Conservation (phyloP, 441 rosid genomes). For the Eruca vesicaria region DNA sequence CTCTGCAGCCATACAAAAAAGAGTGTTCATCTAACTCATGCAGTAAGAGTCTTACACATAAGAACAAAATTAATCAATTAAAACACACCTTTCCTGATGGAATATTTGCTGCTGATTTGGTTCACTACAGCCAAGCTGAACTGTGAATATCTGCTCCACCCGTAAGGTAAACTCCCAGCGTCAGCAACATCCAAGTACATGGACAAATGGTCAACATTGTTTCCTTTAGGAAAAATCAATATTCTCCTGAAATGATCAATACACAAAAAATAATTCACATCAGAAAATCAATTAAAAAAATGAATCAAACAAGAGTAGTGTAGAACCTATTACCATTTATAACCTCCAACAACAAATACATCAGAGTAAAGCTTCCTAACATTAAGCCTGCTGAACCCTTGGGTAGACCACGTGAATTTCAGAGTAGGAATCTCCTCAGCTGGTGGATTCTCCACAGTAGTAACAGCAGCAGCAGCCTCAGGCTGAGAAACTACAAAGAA, state of each 20-base stretch:
- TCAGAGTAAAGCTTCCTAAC: conserved; percentile 90
- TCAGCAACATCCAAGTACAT: conserved; percentile 97
- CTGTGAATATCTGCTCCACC: conserved; percentile 95
- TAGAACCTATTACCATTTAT: conserved; percentile 63
- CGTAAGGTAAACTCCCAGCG: conserved; percentile 67
- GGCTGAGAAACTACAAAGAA: conserved; percentile 52
- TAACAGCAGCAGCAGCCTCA: conserved; percentile 54
- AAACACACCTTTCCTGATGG: conserved; percentile 76
- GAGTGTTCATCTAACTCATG: not conserved
- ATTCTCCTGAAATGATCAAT: conserved; percentile 58
- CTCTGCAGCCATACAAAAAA: conserved; percentile 47
- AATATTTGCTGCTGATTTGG: conserved; percentile 61
- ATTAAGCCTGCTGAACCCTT: conserved; percentile 68
- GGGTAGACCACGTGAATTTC: conserved; percentile 83
- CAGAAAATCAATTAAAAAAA: not conserved
- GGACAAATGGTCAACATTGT: conserved; percentile 93
- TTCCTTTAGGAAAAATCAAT: conserved; percentile 89
- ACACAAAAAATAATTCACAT: conserved; percentile 18
- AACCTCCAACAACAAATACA: conserved; percentile 66
- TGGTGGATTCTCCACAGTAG: conserved; percentile 65
- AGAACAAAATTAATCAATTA: not conserved
- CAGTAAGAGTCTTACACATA: not conserved
- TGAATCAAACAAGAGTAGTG: not conserved
- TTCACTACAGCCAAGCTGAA: conserved; percentile 85
- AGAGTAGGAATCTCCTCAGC: conserved; percentile 76